A percentile compares a stretch with the other conserved stretches of the same genome.
phyloP scores from a whole-genome alignment of 495 filamentous ascomycete genomes.

The Penicillium ucsense region DNA sequence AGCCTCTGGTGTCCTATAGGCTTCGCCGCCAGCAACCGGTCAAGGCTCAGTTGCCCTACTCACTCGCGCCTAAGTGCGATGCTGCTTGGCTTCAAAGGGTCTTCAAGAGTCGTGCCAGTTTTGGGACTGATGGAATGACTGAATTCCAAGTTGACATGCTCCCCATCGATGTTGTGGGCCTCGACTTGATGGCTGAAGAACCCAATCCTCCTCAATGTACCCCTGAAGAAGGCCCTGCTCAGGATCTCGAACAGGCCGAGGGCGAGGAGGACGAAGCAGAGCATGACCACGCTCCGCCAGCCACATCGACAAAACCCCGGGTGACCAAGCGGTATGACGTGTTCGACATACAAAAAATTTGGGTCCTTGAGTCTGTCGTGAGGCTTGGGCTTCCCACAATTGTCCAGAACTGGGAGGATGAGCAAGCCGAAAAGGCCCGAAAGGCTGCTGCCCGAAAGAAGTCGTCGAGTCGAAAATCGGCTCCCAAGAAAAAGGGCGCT shows the following conservation, averaged over 20 bases:
- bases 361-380: constrained; percentile 66
- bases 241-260: constrained; percentile 25
- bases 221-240: constrained; percentile 20
- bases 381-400: constrained; percentile 60
- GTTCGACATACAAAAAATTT: constrained; percentile 53
- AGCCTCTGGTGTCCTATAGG: constrained; percentile 60
- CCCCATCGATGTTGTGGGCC: constrained; percentile 63
- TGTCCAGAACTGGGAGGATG: constrained; percentile 70
- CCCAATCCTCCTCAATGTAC: constrained; percentile 41
- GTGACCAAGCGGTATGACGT: constrained; percentile 60
- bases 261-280: constrained; percentile 45
- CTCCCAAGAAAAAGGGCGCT: constrained; percentile 31
- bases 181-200: constrained; percentile 63
- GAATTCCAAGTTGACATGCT: constrained; percentile 72
- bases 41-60: constrained; percentile 10
- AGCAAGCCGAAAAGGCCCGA: constrained; percentile 30
- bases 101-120: constrained; percentile 55
- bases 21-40: constrained; percentile 37
- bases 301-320: constrained; percentile 21
- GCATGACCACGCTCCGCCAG: constrained; percentile 15
- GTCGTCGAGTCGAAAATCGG: constrained; percentile 21
- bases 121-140: constrained; percentile 59
- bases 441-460: constrained; percentile 23
- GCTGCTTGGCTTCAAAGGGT: constrained; percentile 44
- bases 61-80: constrained; percentile 21